A percentile compares a stretch with the other conserved stretches of the same genome.
Conservation (phyloP, 768 basidiomycete genomes). For the Chiua virens region DNA sequence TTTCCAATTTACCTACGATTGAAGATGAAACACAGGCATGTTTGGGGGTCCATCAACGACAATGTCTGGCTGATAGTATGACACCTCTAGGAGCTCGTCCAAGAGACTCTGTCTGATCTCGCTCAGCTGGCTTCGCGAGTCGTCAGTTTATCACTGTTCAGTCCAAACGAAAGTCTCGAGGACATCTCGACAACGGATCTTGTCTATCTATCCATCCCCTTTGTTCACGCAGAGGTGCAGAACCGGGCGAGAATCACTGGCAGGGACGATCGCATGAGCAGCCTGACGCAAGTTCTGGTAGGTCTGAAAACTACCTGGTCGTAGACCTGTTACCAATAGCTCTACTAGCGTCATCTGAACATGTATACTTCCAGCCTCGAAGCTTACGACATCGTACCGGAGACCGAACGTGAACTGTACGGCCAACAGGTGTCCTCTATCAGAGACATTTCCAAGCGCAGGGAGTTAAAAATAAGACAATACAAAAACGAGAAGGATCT, state of each 20-base stretch:
- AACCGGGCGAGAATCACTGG: constrained; percentile 57
- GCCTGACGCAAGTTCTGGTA: constrained; percentile 60
- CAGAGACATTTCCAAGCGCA: constrained; percentile 63
- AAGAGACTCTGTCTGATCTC: constrained; percentile 56
- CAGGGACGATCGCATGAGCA: constrained; percentile 54
- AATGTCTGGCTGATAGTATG: constrained; percentile 8
- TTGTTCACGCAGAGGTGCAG: constrained; percentile 62
- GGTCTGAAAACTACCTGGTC: constrained; percentile 24
- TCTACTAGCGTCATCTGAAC: constrained; percentile 46
- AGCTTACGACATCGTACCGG: constrained; percentile 64
- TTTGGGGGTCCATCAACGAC: neutral
- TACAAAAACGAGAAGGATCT: constrained; percentile 86
- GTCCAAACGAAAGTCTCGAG: constrained; percentile 78
- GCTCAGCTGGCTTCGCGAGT: constrained; percentile 53
- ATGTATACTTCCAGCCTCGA: constrained; percentile 53
- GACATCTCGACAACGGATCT: constrained; percentile 80
- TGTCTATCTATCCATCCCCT: constrained; percentile 74
- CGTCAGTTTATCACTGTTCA: constrained; percentile 68
- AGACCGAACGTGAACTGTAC: constrained; percentile 58
- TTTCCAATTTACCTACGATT: constrained; percentile 40
- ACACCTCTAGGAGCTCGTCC: constrained; percentile 55
- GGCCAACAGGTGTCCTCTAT: constrained; percentile 47
- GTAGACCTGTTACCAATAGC: constrained; percentile 2
- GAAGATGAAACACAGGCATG: constrained; percentile 48
- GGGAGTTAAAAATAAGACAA: constrained; percentile 90